A percentile compares a stretch with the other conserved stretches of the same genome.
Evolutionary conservation across 192 early-diverging fungal genomes (phyloP).

Genomic region (Backusella mclennaniae): DNA sequence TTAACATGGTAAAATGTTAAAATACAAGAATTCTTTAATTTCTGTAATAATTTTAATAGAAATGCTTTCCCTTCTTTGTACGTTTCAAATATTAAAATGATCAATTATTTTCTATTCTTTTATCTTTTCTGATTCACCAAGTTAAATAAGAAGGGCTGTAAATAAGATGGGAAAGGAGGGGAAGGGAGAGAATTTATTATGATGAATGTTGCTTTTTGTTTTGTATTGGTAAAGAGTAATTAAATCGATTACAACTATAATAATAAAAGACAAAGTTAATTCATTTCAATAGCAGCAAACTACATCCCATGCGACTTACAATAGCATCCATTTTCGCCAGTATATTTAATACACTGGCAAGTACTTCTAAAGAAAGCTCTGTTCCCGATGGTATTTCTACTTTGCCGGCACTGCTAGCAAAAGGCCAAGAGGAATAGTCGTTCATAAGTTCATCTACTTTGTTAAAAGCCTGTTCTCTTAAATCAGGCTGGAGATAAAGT

Average conservation of each 20-base stretch:
- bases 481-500: slow-evolving; percentile 75
- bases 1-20: no score
- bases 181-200: background rate
- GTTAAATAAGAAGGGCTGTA: background rate
- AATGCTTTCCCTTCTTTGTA: no score
- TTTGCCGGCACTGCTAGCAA: slow-evolving; percentile 52
- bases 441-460: slow-evolving; percentile 90
- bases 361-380: slow-evolving; percentile 64
- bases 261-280: slow-evolving; percentile 7
- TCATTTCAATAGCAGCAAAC: background rate
- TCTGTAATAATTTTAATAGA: no score
- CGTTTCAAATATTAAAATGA: background rate
- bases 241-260: background rate
- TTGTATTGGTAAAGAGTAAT: background rate
- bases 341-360: slow-evolving; percentile 81
- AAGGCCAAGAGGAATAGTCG: slow-evolving; percentile 78
- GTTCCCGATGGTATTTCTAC: slow-evolving; percentile 54
- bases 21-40: no score
- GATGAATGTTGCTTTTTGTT: background rate
- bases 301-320: slow-evolving; percentile 35
- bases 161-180: background rate
- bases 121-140: background rate
- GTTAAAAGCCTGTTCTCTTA: slow-evolving; percentile 84
- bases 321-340: slow-evolving; percentile 89
- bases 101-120: background rate